Percentiles rank a stretch among this genome's conserved stretches.
Conservation (phyloP, 495 filamentous ascomycete genomes). For the Podospora tetraspora region DNA sequence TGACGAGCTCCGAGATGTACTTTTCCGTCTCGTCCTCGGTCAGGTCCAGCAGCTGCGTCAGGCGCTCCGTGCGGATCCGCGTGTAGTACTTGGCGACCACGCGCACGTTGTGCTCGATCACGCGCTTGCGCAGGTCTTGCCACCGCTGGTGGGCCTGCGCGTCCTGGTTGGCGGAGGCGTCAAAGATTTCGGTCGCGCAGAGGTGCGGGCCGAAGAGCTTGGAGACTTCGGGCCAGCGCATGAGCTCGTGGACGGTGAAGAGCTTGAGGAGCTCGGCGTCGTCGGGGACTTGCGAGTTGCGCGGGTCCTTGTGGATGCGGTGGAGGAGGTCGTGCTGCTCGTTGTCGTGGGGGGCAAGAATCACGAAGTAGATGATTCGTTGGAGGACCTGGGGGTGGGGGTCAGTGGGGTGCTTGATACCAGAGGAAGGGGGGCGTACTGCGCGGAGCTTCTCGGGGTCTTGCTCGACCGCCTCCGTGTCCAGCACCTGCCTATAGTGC, state of each 20-base stretch:
- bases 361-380: constrained; percentile 93
- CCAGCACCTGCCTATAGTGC: constrained; percentile 89
- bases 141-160: constrained; percentile 75
- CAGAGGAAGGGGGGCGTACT: constrained; percentile 48
- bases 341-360: constrained; percentile 95
- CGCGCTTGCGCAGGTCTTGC: constrained; percentile 92
- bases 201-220: constrained; percentile 82
- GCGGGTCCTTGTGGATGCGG: constrained; percentile 70
- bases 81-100: constrained; percentile 99
- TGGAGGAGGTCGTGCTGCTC: constrained; percentile 97
- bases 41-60: constrained; percentile 85
- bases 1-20: constrained; percentile 93
- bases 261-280: constrained; percentile 80
- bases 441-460: constrained; percentile 78
- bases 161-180: constrained; percentile 54
- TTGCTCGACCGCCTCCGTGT: constrained; percentile 89
- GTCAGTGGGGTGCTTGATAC: background rate
- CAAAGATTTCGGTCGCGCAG: constrained; percentile 88
- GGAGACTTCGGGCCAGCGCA: constrained; percentile 93
- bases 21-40: constrained; percentile 94
- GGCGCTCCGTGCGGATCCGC: constrained; percentile 81
- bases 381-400: constrained; percentile 59
- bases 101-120: constrained; percentile 98
- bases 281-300: constrained; percentile 61
- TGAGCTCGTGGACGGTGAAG: constrained; percentile 92